phyloP scores from a whole-genome alignment of 2,329 filamentous ascomycete genomes.

The Stagonosporopsis rhizophila region DNA sequence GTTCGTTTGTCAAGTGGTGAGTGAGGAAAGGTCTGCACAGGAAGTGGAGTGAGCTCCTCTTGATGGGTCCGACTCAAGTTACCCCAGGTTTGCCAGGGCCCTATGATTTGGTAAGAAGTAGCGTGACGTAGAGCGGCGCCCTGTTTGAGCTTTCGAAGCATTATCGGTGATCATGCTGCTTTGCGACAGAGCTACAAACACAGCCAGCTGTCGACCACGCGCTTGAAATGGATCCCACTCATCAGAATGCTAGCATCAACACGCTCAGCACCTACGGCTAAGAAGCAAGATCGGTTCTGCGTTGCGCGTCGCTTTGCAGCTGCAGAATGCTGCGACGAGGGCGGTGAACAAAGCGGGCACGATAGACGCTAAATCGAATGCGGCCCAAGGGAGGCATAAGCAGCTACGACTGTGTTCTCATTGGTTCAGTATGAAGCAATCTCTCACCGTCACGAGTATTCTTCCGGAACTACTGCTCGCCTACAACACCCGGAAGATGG shows the following conservation, averaged over 20 bases:
- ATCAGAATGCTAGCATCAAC: background rate
- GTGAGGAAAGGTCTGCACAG: slow-evolving; percentile 5
- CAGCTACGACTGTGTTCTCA: background rate
- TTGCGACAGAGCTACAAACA: background rate
- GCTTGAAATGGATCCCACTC: background rate
- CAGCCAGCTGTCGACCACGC: background rate
- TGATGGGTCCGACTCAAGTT: slow-evolving; percentile 8
- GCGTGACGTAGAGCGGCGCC: slow-evolving; percentile 13
- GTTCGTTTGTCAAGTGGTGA: background rate
- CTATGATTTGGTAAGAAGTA: slow-evolving; percentile 9
- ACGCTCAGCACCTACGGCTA: background rate
- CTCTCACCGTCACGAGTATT: too few relatives aligned
- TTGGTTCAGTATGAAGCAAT: background rate
- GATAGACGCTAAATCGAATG: background rate
- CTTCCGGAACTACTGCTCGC: too few relatives aligned
- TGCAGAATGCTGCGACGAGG: background rate
- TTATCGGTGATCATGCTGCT: background rate
- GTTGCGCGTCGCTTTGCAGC: background rate
- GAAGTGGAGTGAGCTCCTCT: slow-evolving; percentile 1
- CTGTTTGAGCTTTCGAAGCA: background rate
- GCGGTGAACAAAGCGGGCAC: background rate
- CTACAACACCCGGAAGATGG: slow-evolving; percentile 9
- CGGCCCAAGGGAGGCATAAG: background rate
- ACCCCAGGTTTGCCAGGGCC: slow-evolving; percentile 13
- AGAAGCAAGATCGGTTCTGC: background rate